These are phyloP conservation scores for Alternaria hordeiaustralica DNA, from an alignment of 2,329 filamentous ascomycete genomes.

Conservation along the genomic window DNA sequence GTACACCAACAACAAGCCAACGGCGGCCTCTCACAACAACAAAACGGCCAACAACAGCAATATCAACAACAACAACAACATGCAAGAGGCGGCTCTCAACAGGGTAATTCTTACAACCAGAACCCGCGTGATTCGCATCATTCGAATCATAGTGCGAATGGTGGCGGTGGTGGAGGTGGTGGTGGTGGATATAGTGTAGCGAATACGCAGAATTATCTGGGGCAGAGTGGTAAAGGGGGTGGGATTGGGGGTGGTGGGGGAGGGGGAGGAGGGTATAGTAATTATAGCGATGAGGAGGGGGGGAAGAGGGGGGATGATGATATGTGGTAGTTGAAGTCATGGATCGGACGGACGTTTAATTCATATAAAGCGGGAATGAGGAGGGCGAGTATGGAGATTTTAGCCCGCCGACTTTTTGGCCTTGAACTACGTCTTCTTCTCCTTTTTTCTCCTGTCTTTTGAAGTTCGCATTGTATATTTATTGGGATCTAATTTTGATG, in stretches of 20 bases:
- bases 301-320: slow-evolving; percentile 43
- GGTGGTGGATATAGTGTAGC: slow-evolving; percentile 46
- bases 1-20: slow-evolving; percentile 24
- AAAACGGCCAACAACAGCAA: slow-evolving; percentile 21
- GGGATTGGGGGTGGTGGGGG: not conserved
- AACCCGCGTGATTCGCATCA: slow-evolving; percentile 43
- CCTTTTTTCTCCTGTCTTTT: no score
- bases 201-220: slow-evolving; percentile 46
- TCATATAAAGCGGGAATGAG: no score
- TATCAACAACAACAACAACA: not conserved
- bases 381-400: no score
- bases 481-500: no score
- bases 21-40: slow-evolving; percentile 4
- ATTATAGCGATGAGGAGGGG: slow-evolving; percentile 38
- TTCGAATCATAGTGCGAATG: slow-evolving; percentile 36
- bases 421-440: no score
- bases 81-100: slow-evolving; percentile 14
- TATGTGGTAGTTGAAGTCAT: slow-evolving; percentile 52
- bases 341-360: no score
- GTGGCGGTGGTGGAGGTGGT: slow-evolving; percentile 19
- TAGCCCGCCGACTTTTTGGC: no score
- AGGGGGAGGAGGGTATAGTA: slow-evolving; percentile 33
- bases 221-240: slow-evolving; percentile 29
- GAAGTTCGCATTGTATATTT: no score
- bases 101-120: slow-evolving; percentile 24